These are phyloP conservation scores for Davidsoniella neocaledoniae DNA, from an alignment of 2,329 filamentous ascomycete genomes.

Conservation along the genomic window DNA sequence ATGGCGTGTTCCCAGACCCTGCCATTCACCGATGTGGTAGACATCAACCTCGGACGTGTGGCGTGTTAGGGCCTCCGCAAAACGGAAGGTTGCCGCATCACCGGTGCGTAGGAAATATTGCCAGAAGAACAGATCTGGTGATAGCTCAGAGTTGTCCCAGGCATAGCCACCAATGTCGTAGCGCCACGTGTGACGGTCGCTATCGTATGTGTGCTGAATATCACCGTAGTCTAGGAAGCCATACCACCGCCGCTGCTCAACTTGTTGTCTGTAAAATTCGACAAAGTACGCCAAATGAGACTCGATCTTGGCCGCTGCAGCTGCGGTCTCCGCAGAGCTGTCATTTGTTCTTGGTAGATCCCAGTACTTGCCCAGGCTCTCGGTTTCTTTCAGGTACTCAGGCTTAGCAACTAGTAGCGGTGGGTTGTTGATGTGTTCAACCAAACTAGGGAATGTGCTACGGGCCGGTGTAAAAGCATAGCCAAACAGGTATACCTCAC, in stretches of 20 bases:
- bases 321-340: slow-evolving; percentile 13
- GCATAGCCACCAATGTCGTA: slow-evolving; percentile 48
- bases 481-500: slow-evolving; percentile 35
- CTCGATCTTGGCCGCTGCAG: slow-evolving; percentile 27
- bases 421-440: slow-evolving; percentile 31
- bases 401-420: slow-evolving; percentile 33
- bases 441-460: slow-evolving; percentile 27
- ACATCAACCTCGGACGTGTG: slow-evolving; percentile 46
- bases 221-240: slow-evolving; percentile 47
- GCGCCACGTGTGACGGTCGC: slow-evolving; percentile 40
- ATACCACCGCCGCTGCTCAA: slow-evolving; percentile 43
- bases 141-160: slow-evolving; percentile 49
- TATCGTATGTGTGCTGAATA: slow-evolving; percentile 45
- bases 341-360: slow-evolving; percentile 19
- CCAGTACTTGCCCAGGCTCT: slow-evolving; percentile 41
- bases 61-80: slow-evolving; percentile 40
- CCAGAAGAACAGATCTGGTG: slow-evolving; percentile 46
- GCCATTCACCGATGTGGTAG: slow-evolving; percentile 41
- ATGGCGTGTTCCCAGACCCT: slow-evolving; percentile 44
- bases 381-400: slow-evolving; percentile 31
- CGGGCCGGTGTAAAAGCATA: slow-evolving; percentile 35
- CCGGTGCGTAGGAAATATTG: slow-evolving; percentile 44
- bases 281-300: slow-evolving; percentile 37
- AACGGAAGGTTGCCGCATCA: slow-evolving; percentile 36
- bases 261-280: slow-evolving; percentile 36